Evolutionary conservation across 2,329 filamentous ascomycete genomes (phyloP), one percentile per base, ranked within the genome.

Genomic region (Sclerotinia spermophila): DNA sequence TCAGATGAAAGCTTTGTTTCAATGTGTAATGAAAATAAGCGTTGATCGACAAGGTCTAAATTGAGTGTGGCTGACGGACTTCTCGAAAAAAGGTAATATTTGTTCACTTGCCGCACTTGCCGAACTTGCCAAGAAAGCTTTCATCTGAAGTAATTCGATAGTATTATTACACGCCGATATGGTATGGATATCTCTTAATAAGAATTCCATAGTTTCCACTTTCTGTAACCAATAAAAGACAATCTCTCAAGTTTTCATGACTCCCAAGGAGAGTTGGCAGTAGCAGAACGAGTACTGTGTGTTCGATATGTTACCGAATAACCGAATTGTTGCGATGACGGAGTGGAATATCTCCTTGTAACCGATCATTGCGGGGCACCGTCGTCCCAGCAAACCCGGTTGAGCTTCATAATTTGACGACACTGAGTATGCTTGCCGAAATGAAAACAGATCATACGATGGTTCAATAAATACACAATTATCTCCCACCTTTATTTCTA

Each of bases 261-360:
- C 30, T 60, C 24, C 44, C 30, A 5, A 64, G 15, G n/a, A 35
- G 10, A 58, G 33, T 58, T 35, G 15, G 13, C 5, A 51, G 53
- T 56, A 56, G 19, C 30, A 21, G 33, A 13, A 24, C 30, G 19
- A 56, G 53, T 21, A 35, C 30, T 24, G 19, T 38, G 53, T 67
- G 48, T 21, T 30, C 30, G 33, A 44, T n/a, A 33, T 53, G 51
- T 67, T 48, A 68, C 67, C 67, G 67, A 69, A 65, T 69, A 53
- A 69, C 58, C 58, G 58, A 64, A 68, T 53, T 59, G 17, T 30
- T 68, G 66, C 40, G 55, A 68, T 68, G 66, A 48, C 66, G 66
- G 66, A 68, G 66, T n/a, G n/a, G 30, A 33, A 33, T 30, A 42
- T 56, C 44, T 69, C 67, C 67, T 40, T 64, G 19, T 65, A 40